Evolutionary conservation across 192 early-diverging fungal genomes (phyloP).

Genomic region (Lobosporangium transversale): DNA sequence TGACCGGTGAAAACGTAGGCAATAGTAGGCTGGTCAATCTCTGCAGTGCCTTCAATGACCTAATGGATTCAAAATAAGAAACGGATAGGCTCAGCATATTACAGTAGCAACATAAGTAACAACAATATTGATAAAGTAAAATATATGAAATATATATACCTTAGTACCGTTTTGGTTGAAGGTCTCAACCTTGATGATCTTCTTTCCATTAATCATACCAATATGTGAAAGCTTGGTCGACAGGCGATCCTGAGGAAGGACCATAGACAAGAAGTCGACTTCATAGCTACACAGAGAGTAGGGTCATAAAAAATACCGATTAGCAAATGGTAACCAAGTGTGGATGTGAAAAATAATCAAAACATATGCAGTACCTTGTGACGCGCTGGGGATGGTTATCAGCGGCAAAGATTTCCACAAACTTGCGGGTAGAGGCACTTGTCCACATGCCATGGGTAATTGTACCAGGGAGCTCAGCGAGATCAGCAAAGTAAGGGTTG

Average conservation of each 20-base stretch:
- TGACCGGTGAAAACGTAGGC: slow-evolving; percentile 97
- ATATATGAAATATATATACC: slow-evolving; percentile 7
- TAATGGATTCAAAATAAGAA: too few relatives aligned
- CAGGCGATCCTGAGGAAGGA: slow-evolving; percentile 88
- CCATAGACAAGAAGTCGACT: slow-evolving; percentile 94
- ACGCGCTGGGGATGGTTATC: slow-evolving; percentile 93
- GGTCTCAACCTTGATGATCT: slow-evolving; percentile 92
- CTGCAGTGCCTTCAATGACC: slow-evolving; percentile 89
- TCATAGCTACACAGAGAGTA: slow-evolving; percentile 60
- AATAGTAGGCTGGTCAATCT: slow-evolving; percentile 92
- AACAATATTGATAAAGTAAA: too few relatives aligned
- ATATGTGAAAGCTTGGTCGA: slow-evolving; percentile 91
- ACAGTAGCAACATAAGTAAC: too few relatives aligned
- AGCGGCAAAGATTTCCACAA: slow-evolving; percentile 95
- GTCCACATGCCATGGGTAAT: slow-evolving; percentile 99
- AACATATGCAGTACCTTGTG: slow-evolving; percentile 49
- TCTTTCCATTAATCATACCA: slow-evolving; percentile 96
- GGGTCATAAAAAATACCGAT: background rate
- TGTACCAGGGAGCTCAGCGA: slow-evolving; percentile 89
- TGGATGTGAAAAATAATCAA: background rate
- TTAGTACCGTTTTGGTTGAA: slow-evolving; percentile 85
- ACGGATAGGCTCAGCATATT: too few relatives aligned
- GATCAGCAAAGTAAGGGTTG: slow-evolving; percentile 93
- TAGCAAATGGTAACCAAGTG: too few relatives aligned
- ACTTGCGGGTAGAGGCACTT: slow-evolving; percentile 91